Evolutionary conservation across 2,329 filamentous ascomycete species (phyloP).

Genomic region (Neonectria punicea): DNA sequence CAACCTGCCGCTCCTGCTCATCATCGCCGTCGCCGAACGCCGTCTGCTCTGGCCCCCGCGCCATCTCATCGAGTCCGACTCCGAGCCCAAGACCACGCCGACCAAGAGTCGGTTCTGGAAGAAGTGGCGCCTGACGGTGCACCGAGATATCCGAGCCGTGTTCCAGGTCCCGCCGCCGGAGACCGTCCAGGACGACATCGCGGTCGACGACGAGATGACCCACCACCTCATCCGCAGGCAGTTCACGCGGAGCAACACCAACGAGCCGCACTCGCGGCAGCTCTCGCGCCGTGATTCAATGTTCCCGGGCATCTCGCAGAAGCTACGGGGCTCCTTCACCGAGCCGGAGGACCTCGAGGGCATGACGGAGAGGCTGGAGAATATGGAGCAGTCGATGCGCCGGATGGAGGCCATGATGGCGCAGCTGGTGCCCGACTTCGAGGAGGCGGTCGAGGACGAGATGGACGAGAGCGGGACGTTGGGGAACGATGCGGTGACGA

Average conservation of each 20-base stretch:
- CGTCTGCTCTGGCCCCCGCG: constrained; percentile 68
- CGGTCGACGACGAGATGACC: constrained; percentile 68
- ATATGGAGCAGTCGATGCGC: constrained; percentile 61
- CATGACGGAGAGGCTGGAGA: constrained; percentile 57
- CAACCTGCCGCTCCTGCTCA: constrained; percentile 78
- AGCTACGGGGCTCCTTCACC: constrained; percentile 60
- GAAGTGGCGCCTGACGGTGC: constrained; percentile 74
- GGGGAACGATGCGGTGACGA: constrained; percentile 38
- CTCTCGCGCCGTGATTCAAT: constrained; percentile 66
- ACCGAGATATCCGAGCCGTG: constrained; percentile 77
- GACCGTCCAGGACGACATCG: constrained; percentile 65
- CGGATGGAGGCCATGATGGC: constrained; percentile 61
- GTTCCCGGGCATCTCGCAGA: constrained; percentile 60
- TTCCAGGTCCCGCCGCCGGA: constrained; percentile 78
- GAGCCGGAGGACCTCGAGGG: constrained; percentile 58
- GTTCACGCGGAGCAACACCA: constrained; percentile 59
- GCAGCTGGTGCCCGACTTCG: constrained; percentile 48
- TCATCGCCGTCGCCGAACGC: constrained; percentile 78
- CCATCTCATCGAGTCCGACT: constrained; percentile 21
- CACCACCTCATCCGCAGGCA: constrained; percentile 68
- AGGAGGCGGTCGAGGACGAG: constrained; percentile 42
- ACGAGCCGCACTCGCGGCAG: constrained; percentile 47
- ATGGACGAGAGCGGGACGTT: constrained; percentile 45
- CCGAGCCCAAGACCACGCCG: constrained; percentile 35
- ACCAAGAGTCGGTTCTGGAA: constrained; percentile 68